Evolutionary conservation across 345 rosid genomes (phyloP).

Genomic region (Clausena lansium): DNA sequence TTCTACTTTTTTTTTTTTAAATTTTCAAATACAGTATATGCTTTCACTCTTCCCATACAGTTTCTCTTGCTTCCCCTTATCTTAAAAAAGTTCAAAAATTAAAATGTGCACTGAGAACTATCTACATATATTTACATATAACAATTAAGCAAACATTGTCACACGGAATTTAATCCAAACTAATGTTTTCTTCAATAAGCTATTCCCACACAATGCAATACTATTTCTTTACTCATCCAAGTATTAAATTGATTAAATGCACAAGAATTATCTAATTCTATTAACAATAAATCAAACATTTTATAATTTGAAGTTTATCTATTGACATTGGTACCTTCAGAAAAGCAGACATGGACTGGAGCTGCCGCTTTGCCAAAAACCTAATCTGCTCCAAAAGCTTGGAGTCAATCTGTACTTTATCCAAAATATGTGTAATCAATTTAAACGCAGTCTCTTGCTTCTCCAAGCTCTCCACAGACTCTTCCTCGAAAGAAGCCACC

Average conservation of each 20-base stretch:
- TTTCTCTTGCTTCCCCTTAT: not conserved
- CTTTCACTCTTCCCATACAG: not conserved
- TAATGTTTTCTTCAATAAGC: not conserved
- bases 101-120: not conserved
- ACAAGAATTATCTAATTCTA: not conserved
- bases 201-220: not conserved
- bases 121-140: not conserved
- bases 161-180: not conserved
- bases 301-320: not conserved
- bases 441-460: slow-evolving; percentile 87
- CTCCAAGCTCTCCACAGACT: slow-evolving; percentile 81
- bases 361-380: slow-evolving; percentile 75
- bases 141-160: slow-evolving; percentile 6
- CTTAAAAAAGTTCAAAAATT: not conserved
- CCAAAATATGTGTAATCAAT: slow-evolving; percentile 72
- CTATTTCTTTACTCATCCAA: not conserved
- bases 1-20: too few relatives aligned
- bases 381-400: slow-evolving; percentile 82
- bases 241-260: not conserved
- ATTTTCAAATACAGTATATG: not conserved
- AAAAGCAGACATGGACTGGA: slow-evolving; percentile 84
- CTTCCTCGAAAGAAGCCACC: slow-evolving; percentile 80
- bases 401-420: slow-evolving; percentile 58
- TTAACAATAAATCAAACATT: not conserved
- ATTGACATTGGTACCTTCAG: slow-evolving; percentile 61